Conservation (phyloP, 1,284 basidiomycete genomes). For the Moniliophthora roreri region DNA sequence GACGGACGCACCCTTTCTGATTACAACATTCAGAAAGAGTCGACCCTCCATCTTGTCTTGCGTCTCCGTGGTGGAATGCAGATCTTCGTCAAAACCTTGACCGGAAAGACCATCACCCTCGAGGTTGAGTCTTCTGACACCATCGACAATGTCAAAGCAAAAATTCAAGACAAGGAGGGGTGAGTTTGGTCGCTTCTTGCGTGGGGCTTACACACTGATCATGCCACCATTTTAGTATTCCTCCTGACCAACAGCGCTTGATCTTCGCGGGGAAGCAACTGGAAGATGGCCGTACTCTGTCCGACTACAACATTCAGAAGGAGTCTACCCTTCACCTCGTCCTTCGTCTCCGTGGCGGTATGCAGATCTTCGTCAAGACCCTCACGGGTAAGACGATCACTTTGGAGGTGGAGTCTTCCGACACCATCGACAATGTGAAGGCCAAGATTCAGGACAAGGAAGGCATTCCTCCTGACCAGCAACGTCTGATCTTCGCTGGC, state of each 20-base stretch:
- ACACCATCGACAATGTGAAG: constrained; percentile 89
- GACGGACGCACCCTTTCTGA: constrained; percentile 79
- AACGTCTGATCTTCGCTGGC: constrained; percentile 86
- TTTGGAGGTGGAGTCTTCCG: constrained; percentile 86
- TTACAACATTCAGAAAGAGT: constrained; percentile 80
- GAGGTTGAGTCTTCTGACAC: constrained; percentile 87
- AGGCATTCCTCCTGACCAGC: constrained; percentile 52
- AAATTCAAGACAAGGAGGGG: constrained; percentile 81
- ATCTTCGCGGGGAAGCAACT: constrained; percentile 78
- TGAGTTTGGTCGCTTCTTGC: constrained; percentile 25
- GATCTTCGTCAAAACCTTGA: constrained; percentile 84
- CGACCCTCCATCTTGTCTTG: constrained; percentile 61
- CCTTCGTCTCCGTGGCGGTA: constrained; percentile 43
- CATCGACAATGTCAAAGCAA: constrained; percentile 80
- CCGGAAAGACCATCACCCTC: constrained; percentile 88
- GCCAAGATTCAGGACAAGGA: constrained; percentile 79
- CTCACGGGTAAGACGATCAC: constrained; percentile 91
- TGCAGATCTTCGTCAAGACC: constrained; percentile 85
- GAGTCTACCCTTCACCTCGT: constrained; percentile 40
- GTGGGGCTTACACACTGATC: not conserved
- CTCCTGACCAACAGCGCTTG: constrained; percentile 80
- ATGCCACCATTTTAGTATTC: constrained; percentile 45
- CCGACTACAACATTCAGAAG: constrained; percentile 78
- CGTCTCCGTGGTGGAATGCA: constrained; percentile 89
- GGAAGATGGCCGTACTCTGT: constrained; percentile 71